phyloP scores from a whole-genome alignment of 306 rosid species.

The Boehmeria nivea region DNA sequence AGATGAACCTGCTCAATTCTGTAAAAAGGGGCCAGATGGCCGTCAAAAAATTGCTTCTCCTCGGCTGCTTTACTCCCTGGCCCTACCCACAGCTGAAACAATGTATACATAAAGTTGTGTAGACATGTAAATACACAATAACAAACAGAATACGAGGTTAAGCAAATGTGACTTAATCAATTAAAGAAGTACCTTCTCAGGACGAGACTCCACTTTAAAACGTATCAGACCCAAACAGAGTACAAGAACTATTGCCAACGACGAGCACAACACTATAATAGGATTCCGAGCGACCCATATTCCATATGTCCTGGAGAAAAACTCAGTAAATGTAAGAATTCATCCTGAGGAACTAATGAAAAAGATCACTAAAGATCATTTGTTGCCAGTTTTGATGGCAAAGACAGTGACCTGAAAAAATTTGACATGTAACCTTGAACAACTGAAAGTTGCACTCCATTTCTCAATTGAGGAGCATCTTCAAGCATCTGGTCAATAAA shows the following conservation, averaged over 20 bases:
- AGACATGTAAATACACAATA: background rate
- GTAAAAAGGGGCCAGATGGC: slow-evolving; percentile 91
- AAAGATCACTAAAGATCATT: no score
- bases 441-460: slow-evolving; percentile 60
- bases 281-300: slow-evolving; percentile 86
- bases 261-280: slow-evolving; percentile 57
- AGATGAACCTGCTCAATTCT: slow-evolving; percentile 90
- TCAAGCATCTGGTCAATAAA: slow-evolving; percentile 56
- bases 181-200: slow-evolving; percentile 69
- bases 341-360: slow-evolving; percentile 17
- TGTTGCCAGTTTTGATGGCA: slow-evolving; percentile 9
- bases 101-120: slow-evolving; percentile 23
- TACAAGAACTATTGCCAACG: slow-evolving; percentile 62
- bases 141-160: background rate
- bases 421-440: slow-evolving; percentile 91
- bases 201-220: slow-evolving; percentile 93
- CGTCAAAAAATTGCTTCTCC: slow-evolving; percentile 86
- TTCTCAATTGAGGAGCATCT: slow-evolving; percentile 49
- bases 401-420: slow-evolving; percentile 56
- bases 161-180: background rate
- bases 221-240: slow-evolving; percentile 84
- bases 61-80: slow-evolving; percentile 95
- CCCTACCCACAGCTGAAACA: slow-evolving; percentile 95
- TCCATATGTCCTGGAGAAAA: slow-evolving; percentile 74
- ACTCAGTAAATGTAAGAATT: slow-evolving; percentile 26